phyloP scores from a whole-genome alignment of 1,284 basidiomycete species.

The Boletus semigastroideus region DNA sequence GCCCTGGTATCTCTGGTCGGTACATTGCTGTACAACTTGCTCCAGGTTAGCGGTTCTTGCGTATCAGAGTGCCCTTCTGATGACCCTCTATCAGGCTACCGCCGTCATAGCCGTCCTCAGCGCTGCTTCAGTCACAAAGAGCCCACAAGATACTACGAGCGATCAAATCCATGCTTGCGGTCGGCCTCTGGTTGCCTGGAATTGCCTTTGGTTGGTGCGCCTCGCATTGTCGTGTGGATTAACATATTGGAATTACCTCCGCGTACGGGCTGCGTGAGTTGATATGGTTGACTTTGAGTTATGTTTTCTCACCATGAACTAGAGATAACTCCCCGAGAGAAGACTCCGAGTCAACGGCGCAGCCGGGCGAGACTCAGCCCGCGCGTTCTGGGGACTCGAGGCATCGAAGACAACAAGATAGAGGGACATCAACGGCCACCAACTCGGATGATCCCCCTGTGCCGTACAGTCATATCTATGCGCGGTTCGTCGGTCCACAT shows the following conservation, averaged over 20 bases:
- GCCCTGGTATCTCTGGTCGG: conserved; percentile 57
- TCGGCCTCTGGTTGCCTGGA: conserved; percentile 70
- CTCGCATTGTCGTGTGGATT: conserved; percentile 51
- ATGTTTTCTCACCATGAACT: conserved; percentile 13
- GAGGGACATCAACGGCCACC: conserved; percentile 16
- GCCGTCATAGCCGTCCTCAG: conserved; percentile 55
- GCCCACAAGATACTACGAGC: conserved; percentile 42
- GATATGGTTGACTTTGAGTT: not conserved
- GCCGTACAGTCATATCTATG: conserved; percentile 35
- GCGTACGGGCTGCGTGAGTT: conserved; percentile 47
- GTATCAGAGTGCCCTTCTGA: conserved; percentile 10
- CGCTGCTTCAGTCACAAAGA: conserved; percentile 49
- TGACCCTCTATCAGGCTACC: conserved; percentile 42
- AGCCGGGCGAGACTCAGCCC: conserved; percentile 13
- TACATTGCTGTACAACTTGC: conserved; percentile 51
- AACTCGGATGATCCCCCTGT: conserved; percentile 29
- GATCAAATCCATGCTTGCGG: conserved; percentile 68
- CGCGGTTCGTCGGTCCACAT: conserved; percentile 37
- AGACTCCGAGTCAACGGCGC: conserved; percentile 27
- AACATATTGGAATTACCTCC: conserved; percentile 59
- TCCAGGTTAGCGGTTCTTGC: conserved; percentile 49
- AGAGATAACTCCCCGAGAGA: conserved; percentile 31
- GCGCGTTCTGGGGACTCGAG: conserved; percentile 20
- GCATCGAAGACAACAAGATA: conserved; percentile 27
- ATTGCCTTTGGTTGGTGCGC: conserved; percentile 64